Base-by-base conservation (phyloP, 768 basidiomycete species). In the Leccinum variicolor region DNA sequence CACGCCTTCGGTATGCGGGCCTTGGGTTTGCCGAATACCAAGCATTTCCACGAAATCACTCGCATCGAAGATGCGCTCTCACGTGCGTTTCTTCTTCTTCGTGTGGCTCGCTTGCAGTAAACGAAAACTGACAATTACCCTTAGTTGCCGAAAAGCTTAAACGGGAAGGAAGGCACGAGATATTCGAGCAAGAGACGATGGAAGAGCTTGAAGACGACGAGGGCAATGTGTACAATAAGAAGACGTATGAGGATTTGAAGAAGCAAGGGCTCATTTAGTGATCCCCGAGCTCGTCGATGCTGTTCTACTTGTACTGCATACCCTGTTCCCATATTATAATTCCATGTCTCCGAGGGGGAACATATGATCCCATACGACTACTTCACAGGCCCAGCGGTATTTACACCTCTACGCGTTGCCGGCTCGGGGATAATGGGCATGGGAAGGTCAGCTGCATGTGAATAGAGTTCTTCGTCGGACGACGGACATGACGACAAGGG, bases 1-100 rank as follows among this genome's bases (percentile, higher is more conserved):
- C 97, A 99, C 75, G 92, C 97, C 1, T 98, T 98, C 64, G 97
- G 95, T 23, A 97, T 99, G 94, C 88, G 94, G 50, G 94, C 96
- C 11, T 81, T 99, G 28, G 97, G 97, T 34, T 80, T 99, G 56
- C 97, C 97, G 1, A 98, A 98, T 63, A 98, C 96, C 2, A 98
- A 96, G 74, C 97, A 99, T 75, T 99, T 98, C 80, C 94, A 97
- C 69, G 97, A 97, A 74, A 98, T 99, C 59, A 98, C 94, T 25
- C 85, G 89, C 52, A 99, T 99, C 62, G 91, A 94, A 66, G 97
- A 99, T 76, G 97, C 95, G 0, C 84, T 99, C 55, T 84, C 94
- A 31, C 78, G 96, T 98, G 70, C 64, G 94, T 86, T 28, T 47
- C 28, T 59, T 31, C 10, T 31, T 43, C 45, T 25, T 28, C 55